Evolutionary conservation across 75 land plant genomes (phyloP), one percentile per base, ranked within the genome.

Genomic region (Chamaecyparis obtusa): DNA sequence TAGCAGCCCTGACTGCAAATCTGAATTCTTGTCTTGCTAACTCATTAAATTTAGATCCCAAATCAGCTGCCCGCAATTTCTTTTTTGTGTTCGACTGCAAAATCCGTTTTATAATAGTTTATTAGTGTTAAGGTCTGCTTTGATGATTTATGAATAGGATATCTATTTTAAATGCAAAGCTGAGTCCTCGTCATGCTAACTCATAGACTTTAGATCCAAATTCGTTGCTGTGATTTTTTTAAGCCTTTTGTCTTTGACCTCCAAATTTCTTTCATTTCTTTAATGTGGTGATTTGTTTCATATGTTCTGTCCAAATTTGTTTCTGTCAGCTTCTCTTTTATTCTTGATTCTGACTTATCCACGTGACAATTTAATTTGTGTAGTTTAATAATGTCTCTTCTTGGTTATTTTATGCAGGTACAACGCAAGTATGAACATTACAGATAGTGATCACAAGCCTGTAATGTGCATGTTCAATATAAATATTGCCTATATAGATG

Each of bases 401-500:
- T 36, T 86, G 36, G 36, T 48, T 72, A 27, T 80, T 85, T 33
- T 80, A 80, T 80, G 32, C 87, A 98, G 99, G 92, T 98, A 98
- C 69, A 95, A 96, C 17, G 91, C 98, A 56, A 95, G 99, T 91
- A 95, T 96, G 99, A 96, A 94, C 86, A 94, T 93, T 46, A 90
- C 92, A 27, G 99, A 98, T 56, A 98, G 99, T 91, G 99, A 98
- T 87, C 99, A 98, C 91, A 98, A 98, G 86, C 99, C 99, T 83
- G 99, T 98, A 46, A 91, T 91, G 27, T 95, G 99, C 89, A 88
- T 93, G 83, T 92, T 98, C 78, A 86, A 85, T 83, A 94, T 96
- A 55, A 91, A 93, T 24, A 89, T 98, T 87, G 93, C 99, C 46
- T 92, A 87, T 19, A 89, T 94, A 24, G 96, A 98, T 86, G 94